Base-by-base conservation (phyloP, 1,284 basidiomycete genomes). In the Lignosus rhinocerotis region DNA sequence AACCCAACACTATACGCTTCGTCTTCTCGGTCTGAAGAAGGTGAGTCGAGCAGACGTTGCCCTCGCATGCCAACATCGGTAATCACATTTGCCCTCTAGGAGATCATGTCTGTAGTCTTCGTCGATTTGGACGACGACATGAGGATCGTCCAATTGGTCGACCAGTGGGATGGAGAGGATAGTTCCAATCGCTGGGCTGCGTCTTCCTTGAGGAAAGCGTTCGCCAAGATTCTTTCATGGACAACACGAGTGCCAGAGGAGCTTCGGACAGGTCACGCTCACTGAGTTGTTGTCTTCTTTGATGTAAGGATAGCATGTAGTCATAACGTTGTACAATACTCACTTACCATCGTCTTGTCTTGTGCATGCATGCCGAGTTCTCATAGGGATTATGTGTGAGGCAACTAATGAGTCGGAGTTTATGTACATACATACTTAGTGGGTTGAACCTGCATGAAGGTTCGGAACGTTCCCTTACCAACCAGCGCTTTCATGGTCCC, bases 71-170 rank as follows among this genome's bases (percentile, higher is more conserved):
- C 5, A 9, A 17, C 16, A 19, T n/a, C 30, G 47, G 46, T 6
- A n/a, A 47, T 49, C 17, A 43, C 11, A 41, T 25, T 7, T 9
- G 12, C 8, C 12, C 25, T 8, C 3, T 51, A 78, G 76, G 64
- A 73, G 2, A 72, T 87, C 19, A 76, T 82, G 33, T 90, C 87
- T 0, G 79, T 90, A 33, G 76, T 90, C 30, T 70, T 81, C 7
- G 81, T 90, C 30, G 83, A 88, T 53, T 70, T 89, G 38, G 86
- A 89, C 67, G 82, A 83, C 1, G 71, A 85, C 21, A 80, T 84
- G 55, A 85, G 80, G 71, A 85, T 90, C 52, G 73, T 78, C 1
- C 76, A 78, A 32, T 72, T 90, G 55, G 76, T 83, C 45, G 87
- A 90, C 62, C 77, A 84, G 62, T 86, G 87, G 84, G 74, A 80